Base-by-base conservation (phyloP, 352 stramenopile species). In the Globisporangium rhizosaccharum region DNA sequence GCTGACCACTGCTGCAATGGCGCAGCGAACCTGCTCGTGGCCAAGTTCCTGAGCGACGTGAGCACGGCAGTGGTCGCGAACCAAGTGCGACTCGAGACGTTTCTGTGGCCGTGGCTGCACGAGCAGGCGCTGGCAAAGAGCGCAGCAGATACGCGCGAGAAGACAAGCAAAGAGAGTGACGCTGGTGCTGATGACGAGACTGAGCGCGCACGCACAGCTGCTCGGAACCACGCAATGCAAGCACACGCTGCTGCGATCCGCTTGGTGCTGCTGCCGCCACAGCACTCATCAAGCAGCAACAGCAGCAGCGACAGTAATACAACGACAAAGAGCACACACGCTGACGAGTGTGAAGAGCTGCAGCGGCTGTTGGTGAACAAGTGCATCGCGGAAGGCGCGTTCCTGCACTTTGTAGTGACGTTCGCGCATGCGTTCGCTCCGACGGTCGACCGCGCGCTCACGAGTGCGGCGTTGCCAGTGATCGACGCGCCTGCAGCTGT, bases 31-130 rank as follows among this genome's bases (percentile, higher is more conserved):
- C 15, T 91, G 23, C 51, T 65, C 0, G 52, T 73, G 23, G 82
- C 82, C 50, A 79, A 79, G 53, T 88, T 91, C 52, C 58, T 91
- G 10, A 65, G 72, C 25, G 79, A 91, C 37, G 49, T 86, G 44
- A 67, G 70, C 14, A 61, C 71, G 23, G 15, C 57, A 1, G 48
- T 67, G 37, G 56, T 91, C 25, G 42, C 65, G 26, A 77, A 73
- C 1, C 48, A n/a, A 7, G 57, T 65, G 44, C 70, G 73, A n/a
- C 53, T 88, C 56, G 37, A 71, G 14, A 56, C 44, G 17, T 87
- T 89, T 53, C 15, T 91, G 18, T 81, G 82, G 68, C 75, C 77
- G 11, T 91, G 82, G 82, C 54, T 90, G 18, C 25, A 56, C 9
- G 52, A 53, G 1, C 59, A 65, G 37, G 46, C 59, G 36, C 50